These are phyloP conservation scores for Glebionis coronaria DNA, from an alignment of 129 eudicot species.

Conservation along the genomic window DNA sequence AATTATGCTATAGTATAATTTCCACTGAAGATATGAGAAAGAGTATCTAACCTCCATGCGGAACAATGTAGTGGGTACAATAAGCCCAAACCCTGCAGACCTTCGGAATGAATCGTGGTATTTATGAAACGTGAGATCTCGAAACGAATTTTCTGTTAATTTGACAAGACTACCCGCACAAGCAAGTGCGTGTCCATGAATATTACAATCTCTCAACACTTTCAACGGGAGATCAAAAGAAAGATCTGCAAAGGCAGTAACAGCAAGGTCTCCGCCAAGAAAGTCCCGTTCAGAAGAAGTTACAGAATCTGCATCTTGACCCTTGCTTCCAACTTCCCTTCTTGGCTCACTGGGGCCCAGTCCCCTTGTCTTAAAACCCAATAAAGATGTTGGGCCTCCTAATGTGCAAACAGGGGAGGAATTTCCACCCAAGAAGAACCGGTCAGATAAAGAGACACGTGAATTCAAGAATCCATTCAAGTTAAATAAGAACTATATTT, in stretches of 20 bases:
- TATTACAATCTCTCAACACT: conserved; percentile 66
- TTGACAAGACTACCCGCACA: conserved; percentile 68
- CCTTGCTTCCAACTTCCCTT: conserved; percentile 36
- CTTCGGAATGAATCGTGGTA: conserved; percentile 65
- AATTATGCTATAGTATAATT: not conserved
- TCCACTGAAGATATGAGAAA: not conserved
- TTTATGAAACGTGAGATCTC: conserved; percentile 46
- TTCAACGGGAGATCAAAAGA: conserved; percentile 87
- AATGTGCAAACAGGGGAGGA: conserved; percentile 83
- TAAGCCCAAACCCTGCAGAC: conserved; percentile 71
- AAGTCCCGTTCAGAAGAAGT: conserved; percentile 49
- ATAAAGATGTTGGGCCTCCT: conserved; percentile 67
- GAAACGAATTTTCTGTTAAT: conserved; percentile 48
- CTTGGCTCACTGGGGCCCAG: conserved; percentile 71
- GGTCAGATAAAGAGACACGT: conserved; percentile 63
- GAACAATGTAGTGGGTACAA: conserved; percentile 74
- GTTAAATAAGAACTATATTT: no score
- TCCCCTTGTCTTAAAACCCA: conserved; percentile 76
- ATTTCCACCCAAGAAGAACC: conserved; percentile 79
- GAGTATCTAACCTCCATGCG: conserved; percentile 81
- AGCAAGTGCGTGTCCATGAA: conserved; percentile 83
- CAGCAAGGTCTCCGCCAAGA: conserved; percentile 90
- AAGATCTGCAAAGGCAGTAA: conserved; percentile 83
- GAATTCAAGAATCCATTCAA: conserved; percentile 44
- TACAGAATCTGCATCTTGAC: conserved; percentile 31